Evolutionary conservation across 139 green algal species (phyloP).

Genomic region (Closterium sp.): DNA sequence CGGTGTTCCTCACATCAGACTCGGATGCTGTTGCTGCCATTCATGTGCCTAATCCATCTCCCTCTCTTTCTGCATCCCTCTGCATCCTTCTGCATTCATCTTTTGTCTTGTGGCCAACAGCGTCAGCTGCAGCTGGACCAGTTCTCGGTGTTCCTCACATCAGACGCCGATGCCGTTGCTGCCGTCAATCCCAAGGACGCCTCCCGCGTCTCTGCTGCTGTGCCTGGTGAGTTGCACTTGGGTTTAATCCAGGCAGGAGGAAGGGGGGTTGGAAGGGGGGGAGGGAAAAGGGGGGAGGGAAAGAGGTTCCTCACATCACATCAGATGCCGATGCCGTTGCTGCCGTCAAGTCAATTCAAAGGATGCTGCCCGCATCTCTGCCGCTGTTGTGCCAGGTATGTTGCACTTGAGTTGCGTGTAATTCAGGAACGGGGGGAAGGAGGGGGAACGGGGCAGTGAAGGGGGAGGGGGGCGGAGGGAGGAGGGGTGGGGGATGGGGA

Average conservation of each 20-base stretch:
- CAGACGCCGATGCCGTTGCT: conserved; percentile 1
- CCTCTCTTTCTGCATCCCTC: not conserved
- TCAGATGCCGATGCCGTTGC: conserved; percentile 5
- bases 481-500: too few relatives aligned
- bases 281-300: too few relatives aligned
- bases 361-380: not conserved
- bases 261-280: too few relatives aligned
- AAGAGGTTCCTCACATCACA: not conserved
- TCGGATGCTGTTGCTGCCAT: not conserved
- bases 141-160: conserved; percentile 2
- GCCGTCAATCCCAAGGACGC: not conserved
- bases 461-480: too few relatives aligned
- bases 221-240: conserved; percentile 9
- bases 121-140: conserved; percentile 21
- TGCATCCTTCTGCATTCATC: not conserved
- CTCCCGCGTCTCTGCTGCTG: not conserved
- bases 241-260: too few relatives aligned
- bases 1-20: not conserved
- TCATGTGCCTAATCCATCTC: not conserved
- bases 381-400: conserved; percentile 13
- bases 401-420: not conserved
- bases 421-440: too few relatives aligned
- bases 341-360: not conserved
- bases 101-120: not conserved
- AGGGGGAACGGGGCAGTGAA: too few relatives aligned